phyloP scores from a whole-genome alignment of 192 early-diverging fungal genomes.

The Coemansia aciculifera region DNA sequence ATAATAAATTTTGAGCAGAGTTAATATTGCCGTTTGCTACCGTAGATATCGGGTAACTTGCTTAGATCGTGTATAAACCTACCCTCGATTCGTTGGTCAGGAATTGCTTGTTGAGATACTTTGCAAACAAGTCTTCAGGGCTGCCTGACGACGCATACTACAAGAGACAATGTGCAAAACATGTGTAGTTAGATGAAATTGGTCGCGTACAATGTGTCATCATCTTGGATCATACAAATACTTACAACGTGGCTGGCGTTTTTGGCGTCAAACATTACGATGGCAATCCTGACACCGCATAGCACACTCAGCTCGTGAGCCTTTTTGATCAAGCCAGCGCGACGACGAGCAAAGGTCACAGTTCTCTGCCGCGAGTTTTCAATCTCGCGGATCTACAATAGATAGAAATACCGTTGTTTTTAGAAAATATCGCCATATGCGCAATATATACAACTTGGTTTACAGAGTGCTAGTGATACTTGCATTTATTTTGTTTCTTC shows the following conservation, averaged over 20 bases:
- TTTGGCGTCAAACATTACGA: constrained; percentile 56
- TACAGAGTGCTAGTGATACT: not conserved
- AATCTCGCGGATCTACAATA: constrained; percentile 46
- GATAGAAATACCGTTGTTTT: constrained; percentile 2
- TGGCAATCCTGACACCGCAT: constrained; percentile 51
- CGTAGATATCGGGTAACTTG: not conserved
- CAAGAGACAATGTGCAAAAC: too few species aligned
- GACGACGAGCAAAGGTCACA: constrained; percentile 56
- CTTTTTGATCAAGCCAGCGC: constrained; percentile 57
- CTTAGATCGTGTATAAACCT: constrained; percentile 4
- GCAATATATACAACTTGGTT: not conserved
- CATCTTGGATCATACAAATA: not conserved
- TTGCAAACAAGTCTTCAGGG: constrained; percentile 43
- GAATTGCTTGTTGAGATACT: constrained; percentile 57
- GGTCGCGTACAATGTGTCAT: too few species aligned
- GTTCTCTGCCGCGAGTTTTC: constrained; percentile 54
- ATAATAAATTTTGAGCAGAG: not conserved
- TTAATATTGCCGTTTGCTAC: not conserved
- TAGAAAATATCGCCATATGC: not conserved
- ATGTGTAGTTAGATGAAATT: not conserved
- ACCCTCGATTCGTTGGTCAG: constrained; percentile 55
- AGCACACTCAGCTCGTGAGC: constrained; percentile 56
- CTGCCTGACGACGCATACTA: constrained; percentile 46
- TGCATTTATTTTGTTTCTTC: constrained; percentile 57
- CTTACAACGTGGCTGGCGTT: constrained; percentile 56